Base-by-base conservation (phyloP, 2,329 filamentous ascomycete species). In the Microcyclosporella mali region DNA sequence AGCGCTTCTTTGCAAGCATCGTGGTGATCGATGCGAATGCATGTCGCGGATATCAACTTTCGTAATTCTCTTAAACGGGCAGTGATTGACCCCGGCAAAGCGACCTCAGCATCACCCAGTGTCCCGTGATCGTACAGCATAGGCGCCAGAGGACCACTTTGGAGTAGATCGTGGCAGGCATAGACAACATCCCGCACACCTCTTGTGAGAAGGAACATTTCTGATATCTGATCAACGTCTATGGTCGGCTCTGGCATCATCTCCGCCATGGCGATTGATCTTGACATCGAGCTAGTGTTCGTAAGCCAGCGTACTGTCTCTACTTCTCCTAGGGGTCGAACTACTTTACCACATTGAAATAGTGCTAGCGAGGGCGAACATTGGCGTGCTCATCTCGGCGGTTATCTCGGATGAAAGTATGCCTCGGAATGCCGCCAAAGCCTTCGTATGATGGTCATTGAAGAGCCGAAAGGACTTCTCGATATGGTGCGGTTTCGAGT, bases 141-240 rank as follows among this genome's bases (percentile, higher is more conserved):
- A 3, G 37, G 19, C 4, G 29, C 31, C 9, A 55, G 28, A 2
- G 53, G 52, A 4, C 46, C 45, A 19, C 40, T 34, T 6, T 16
- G 27, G 7, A 58, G 39, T 21, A 38, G 33, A 21, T 51, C 42
- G 10, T 32, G 31, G 9, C 48, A 46, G 8, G 46, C 40, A 4
- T 37, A 28, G 18, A 52, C 46, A 34, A 55, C 45, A 14, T 47
- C 49, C 12, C 40, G 37, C 8, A 55, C 51, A 9, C 53, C 51
- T 33, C 49, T 37, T 6, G 50, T 57, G 14, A 59, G 38, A 4
- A 47, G 31, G 14, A 58, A 46, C 11, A 50, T 33, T 32, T 59
- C 52, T n/a, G 46, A 41, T 7, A 59, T 41, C 14, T 55, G 51
- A 11, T 57, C 54, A 14, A 53, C 43, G 19, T 41, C 46, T 4